A percentile compares a stretch with the other conserved stretches of the same genome.
Evolutionary conservation across 305 asterid species (phyloP).

Genomic region (Fraxinus sp.): DNA sequence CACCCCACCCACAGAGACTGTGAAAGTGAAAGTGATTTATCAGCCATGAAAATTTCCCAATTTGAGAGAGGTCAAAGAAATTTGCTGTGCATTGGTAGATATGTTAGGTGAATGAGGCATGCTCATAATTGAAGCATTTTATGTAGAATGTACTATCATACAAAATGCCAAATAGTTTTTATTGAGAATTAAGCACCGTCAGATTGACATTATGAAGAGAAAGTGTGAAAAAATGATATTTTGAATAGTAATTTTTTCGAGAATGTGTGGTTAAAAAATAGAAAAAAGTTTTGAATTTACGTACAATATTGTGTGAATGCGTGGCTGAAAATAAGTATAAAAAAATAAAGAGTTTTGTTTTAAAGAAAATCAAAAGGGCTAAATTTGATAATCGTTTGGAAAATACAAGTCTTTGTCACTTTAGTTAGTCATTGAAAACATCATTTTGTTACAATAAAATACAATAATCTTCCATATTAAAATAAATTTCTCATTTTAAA

Average conservation of each 20-base stretch:
- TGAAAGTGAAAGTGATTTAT: conserved; percentile 48
- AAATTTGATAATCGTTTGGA: neutral
- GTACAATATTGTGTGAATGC: no score
- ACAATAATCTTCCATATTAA: no score
- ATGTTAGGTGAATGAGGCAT: neutral
- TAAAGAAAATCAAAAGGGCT: no score
- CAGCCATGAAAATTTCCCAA: conserved; percentile 31
- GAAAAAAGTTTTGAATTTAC: no score
- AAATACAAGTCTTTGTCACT: neutral
- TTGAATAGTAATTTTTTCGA: no score
- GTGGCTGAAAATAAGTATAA: no score
- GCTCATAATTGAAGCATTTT: conserved; percentile 16
- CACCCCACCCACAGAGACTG: no score
- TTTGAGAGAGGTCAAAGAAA: neutral
- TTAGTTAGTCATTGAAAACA: neutral
- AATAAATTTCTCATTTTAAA: no score
- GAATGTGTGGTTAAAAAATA: no score
- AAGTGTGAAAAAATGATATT: no score
- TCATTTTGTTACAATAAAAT: neutral
- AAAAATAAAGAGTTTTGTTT: no score
- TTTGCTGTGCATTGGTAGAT: neutral
- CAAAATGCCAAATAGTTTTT: neutral
- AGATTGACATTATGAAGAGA: no score
- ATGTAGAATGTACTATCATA: neutral
- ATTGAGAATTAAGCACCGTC: neutral